Percentiles rank a stretch among this genome's conserved stretches.
phyloP scores from a whole-genome alignment of 2,329 filamentous ascomycete genomes.

The Sclerotinia subarctica region DNA sequence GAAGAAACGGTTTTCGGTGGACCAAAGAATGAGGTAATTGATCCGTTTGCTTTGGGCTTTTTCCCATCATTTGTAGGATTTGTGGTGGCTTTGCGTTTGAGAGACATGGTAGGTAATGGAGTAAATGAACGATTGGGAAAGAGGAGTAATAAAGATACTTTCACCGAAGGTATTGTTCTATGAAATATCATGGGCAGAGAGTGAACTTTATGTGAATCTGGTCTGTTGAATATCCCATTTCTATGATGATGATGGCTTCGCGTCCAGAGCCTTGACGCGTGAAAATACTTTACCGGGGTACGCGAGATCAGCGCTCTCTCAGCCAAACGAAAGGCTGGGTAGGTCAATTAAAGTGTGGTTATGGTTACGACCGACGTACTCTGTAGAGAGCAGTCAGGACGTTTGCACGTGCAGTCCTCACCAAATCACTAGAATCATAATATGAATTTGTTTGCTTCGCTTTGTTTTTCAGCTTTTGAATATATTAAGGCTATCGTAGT shows the following conservation, averaged over 20 bases:
- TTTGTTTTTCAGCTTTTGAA: neutral
- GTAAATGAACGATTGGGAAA: conserved; percentile 19
- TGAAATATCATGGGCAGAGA: neutral
- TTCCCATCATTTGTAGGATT: conserved; percentile 53
- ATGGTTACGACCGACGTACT: too few relatives aligned
- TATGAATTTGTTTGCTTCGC: too few relatives aligned
- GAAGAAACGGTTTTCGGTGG: conserved; percentile 45
- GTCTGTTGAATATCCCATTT: neutral
- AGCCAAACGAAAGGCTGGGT: neutral
- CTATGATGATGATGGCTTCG: neutral
- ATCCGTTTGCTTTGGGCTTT: conserved; percentile 70
- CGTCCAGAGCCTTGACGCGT: conserved; percentile 6
- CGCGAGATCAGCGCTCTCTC: conserved; percentile 13
- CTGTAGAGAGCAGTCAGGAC: neutral
- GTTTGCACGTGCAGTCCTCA: neutral
- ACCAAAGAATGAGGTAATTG: conserved; percentile 87
- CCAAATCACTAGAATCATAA: neutral
- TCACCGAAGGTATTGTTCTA: conserved; percentile 16
- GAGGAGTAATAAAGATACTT: conserved; percentile 29
- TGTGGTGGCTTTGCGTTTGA: conserved; percentile 65
- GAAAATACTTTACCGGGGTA: conserved; percentile 15
- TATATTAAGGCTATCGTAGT: conserved; percentile 3
- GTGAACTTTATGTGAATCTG: conserved; percentile 7
- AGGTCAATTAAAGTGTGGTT: neutral
- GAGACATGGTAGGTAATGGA: conserved; percentile 37